These are phyloP conservation scores for Aspergillus sclerotiicarbonarius DNA, from an alignment of 495 filamentous ascomycete species.

Conservation along the genomic window DNA sequence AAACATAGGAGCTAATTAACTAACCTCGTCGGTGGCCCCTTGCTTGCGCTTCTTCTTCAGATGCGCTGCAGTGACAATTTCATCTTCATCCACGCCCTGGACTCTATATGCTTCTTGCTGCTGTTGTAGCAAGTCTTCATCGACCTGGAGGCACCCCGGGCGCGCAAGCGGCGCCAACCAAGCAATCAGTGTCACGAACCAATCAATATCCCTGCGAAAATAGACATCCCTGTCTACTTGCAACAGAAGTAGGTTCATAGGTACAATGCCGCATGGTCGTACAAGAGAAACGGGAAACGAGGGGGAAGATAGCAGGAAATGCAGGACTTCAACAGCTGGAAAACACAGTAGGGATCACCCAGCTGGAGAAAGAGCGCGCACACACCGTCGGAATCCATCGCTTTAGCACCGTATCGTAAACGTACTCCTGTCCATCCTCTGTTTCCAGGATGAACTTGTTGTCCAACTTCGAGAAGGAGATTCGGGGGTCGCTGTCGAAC, in stretches of 20 bases:
- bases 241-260: conserved; percentile 13
- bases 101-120: conserved; percentile 76
- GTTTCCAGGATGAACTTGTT: conserved; percentile 80
- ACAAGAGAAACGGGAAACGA: not conserved
- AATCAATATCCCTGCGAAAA: conserved; percentile 22
- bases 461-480: conserved; percentile 80
- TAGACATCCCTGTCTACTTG: conserved; percentile 15
- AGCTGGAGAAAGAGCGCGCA: conserved; percentile 18
- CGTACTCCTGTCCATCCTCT: conserved; percentile 81
- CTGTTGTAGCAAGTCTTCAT: conserved; percentile 74
- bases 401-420: conserved; percentile 68
- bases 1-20: conserved; percentile 18
- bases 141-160: conserved; percentile 51
- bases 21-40: conserved; percentile 57
- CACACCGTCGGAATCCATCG: conserved; percentile 78
- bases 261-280: not conserved
- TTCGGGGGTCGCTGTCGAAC: conserved; percentile 78
- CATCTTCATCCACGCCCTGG: conserved; percentile 62
- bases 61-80: conserved; percentile 49
- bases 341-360: conserved; percentile 15
- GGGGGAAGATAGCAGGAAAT: not conserved
- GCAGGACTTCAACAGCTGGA: conserved; percentile 11
- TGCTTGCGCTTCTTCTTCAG: conserved; percentile 73
- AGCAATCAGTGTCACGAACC: conserved; percentile 34
- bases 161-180: conserved; percentile 30